A percentile compares a stretch with the other conserved stretches of the same genome.
Conservation (phyloP, 257 asterid species). For the Oldenlandia corymbosa region DNA sequence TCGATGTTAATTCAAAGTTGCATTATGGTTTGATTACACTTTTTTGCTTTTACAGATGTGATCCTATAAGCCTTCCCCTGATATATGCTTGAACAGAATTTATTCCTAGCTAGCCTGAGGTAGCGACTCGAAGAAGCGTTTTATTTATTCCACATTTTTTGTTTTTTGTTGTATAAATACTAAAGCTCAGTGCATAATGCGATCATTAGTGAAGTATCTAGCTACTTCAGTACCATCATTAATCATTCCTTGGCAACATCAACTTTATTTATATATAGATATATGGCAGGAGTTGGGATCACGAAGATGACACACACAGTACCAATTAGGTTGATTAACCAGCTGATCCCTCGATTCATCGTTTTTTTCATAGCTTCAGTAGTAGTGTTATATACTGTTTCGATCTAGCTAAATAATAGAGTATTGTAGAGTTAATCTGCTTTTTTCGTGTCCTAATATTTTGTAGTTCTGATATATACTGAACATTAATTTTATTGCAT, state of each 20-base stretch:
- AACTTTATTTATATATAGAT: too few species aligned
- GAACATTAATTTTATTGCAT: too few species aligned
- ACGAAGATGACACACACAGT: slow-evolving; percentile 8
- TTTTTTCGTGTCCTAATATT: too few species aligned
- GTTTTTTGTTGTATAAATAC: neutral
- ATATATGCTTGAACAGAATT: slow-evolving; percentile 2
- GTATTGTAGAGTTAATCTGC: too few species aligned
- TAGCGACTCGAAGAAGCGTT: neutral
- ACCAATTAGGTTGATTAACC: slow-evolving; percentile 2
- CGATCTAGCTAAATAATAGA: neutral
- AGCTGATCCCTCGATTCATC: neutral
- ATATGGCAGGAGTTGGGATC: slow-evolving; percentile 10
- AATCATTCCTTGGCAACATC: too few species aligned
- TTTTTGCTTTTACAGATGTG: slow-evolving; percentile 9
- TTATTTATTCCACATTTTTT: neutral
- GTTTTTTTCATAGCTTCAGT: neutral
- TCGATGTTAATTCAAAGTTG: neutral
- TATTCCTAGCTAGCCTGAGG: slow-evolving; percentile 5
- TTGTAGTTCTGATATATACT: too few species aligned
- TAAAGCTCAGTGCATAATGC: too few species aligned
- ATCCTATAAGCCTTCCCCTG: neutral
- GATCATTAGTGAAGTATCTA: too few species aligned
- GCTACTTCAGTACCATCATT: too few species aligned
- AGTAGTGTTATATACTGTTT: too few species aligned
- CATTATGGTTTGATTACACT: neutral